Conservation (phyloP, 257 asterid genomes). For the Phtheirospermum japonicum region DNA sequence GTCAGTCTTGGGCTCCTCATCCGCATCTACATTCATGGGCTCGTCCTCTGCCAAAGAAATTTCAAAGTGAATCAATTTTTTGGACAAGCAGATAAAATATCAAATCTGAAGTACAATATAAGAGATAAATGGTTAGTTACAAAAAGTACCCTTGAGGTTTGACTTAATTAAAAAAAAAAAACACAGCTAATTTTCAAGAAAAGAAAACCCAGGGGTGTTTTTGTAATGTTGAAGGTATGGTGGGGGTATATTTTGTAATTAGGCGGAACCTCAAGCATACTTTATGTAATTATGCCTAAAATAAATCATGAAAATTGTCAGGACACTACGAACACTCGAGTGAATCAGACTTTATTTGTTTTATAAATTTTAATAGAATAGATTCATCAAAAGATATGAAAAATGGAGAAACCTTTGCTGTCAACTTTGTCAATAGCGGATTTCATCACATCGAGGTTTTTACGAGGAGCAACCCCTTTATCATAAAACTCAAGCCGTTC, state of each 20-base stretch:
- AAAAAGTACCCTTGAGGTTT: too few relatives aligned
- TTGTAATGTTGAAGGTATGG: too few relatives aligned
- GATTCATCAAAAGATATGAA: neutral
- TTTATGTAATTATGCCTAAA: too few relatives aligned
- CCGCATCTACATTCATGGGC: slow-evolving; percentile 44
- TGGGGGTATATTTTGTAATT: too few relatives aligned
- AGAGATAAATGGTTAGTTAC: neutral
- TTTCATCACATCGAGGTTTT: slow-evolving; percentile 88
- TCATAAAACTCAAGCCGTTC: slow-evolving; percentile 94
- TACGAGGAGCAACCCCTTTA: slow-evolving; percentile 95
- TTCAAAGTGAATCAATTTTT: too few relatives aligned
- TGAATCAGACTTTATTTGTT: neutral
- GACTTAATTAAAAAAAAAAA: neutral
- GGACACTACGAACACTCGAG: neutral
- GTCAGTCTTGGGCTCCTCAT: slow-evolving; percentile 64
- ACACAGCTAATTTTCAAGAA: too few relatives aligned
- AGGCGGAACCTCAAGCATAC: too few relatives aligned
- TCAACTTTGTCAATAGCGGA: slow-evolving; percentile 56
- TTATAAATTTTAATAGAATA: neutral
- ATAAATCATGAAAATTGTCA: neutral
- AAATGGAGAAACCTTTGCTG: slow-evolving; percentile 48
- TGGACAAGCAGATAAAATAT: too few relatives aligned
- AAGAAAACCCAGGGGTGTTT: too few relatives aligned
- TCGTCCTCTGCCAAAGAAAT: slow-evolving; percentile 43
- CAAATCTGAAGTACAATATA: slow-evolving; percentile 2